Conservation (phyloP, 139 green algal species). For the Gonium pectorale region DNA sequence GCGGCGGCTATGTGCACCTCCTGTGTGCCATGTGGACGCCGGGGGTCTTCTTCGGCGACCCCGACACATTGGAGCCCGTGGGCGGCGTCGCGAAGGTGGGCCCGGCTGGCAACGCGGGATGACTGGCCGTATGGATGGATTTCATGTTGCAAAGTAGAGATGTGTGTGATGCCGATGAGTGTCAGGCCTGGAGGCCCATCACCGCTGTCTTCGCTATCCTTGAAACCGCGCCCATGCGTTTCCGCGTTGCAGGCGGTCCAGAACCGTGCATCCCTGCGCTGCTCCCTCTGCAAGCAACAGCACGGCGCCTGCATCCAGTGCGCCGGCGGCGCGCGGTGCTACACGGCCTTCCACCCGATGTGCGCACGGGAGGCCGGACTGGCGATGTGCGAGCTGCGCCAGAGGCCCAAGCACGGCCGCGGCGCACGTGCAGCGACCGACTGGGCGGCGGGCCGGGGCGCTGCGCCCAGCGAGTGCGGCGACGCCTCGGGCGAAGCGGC, state of each 20-base stretch:
- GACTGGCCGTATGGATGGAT: no score
- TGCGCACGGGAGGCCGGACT: constrained; percentile 74
- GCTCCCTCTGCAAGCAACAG: constrained; percentile 76
- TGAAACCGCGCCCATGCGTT: no score
- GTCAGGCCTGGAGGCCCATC: no score
- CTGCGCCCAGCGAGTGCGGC: no score
- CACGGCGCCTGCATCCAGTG: constrained; percentile 89
- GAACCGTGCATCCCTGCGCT: constrained; percentile 50
- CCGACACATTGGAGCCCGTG: constrained; percentile 45
- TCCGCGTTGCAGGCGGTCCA: constrained; percentile 36
- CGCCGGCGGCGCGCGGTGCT: constrained; percentile 67
- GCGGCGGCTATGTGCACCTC: constrained; percentile 72
- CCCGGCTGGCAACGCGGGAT: not conserved
- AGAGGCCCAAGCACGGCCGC: not conserved
- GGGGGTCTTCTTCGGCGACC: constrained; percentile 56
- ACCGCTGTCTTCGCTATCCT: no score
- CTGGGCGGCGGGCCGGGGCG: no score
- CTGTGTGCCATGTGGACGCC: constrained; percentile 77
- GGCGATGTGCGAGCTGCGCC: constrained; percentile 40
- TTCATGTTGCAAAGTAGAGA: no score
- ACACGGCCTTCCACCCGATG: constrained; percentile 80
- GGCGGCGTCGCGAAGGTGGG: constrained; percentile 28
- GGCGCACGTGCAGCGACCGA: not conserved
- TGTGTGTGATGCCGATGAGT: no score
- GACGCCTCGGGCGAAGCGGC: no score